A percentile compares a stretch with the other conserved stretches of the same genome.
phyloP scores from a whole-genome alignment of 495 filamentous ascomycete genomes.

The Penicillium samsonianum region DNA sequence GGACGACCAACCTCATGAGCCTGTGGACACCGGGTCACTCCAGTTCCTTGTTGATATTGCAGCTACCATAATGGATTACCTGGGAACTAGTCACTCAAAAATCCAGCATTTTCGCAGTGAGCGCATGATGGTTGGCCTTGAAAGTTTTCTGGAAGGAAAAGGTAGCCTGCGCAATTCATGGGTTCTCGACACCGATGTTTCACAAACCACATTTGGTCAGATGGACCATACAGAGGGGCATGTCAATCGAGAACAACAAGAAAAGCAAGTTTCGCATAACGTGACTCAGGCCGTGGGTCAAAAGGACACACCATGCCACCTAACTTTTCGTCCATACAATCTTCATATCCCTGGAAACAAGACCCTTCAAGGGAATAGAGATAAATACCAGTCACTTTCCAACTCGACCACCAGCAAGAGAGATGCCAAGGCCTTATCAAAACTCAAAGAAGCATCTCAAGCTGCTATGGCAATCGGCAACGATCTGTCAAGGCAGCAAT shows the following conservation, averaged over 20 bases:
- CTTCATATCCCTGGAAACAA: conserved; percentile 5
- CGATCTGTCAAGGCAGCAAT: not conserved
- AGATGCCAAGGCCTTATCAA: not conserved
- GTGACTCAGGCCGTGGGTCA: not conserved
- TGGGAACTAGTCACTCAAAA: conserved; percentile 12
- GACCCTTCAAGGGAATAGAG: not conserved
- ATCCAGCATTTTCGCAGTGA: conserved; percentile 17
- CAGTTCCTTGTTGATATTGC: conserved; percentile 16
- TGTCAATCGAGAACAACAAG: conserved; percentile 21
- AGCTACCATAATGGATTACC: conserved; percentile 20
- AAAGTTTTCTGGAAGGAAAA: conserved; percentile 25
- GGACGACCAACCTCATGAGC: conserved; percentile 18
- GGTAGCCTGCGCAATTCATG: conserved; percentile 21
- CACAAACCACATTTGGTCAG: not conserved
- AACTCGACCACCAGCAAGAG: not conserved
- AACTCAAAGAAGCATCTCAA: not conserved
- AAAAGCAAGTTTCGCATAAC: conserved; percentile 18
- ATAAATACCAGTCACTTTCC: not conserved
- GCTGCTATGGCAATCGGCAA: not conserved
- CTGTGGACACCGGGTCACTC: not conserved
- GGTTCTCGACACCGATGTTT: conserved; percentile 8
- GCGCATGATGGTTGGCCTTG: conserved; percentile 25
- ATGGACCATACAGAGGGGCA: conserved; percentile 12
- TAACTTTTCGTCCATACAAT: conserved; percentile 11
- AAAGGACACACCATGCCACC: not conserved